phyloP scores from a whole-genome alignment of 306 rosid species.

The Vicia villosa region DNA sequence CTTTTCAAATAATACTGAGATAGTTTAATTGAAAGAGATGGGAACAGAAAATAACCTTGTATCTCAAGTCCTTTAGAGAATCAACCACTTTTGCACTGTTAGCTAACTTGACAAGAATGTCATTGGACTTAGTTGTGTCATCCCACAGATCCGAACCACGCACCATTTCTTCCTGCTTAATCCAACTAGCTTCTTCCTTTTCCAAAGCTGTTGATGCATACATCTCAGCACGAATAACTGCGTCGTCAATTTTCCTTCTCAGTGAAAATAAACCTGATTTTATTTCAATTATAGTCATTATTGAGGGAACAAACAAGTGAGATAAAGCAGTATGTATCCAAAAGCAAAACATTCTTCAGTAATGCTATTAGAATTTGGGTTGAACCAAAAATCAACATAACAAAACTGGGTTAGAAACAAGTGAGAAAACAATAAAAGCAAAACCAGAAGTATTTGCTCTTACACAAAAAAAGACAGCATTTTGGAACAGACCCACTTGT shows the following conservation, averaged over 20 bases:
- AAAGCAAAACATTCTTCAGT: too few species aligned
- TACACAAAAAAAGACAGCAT: slow-evolving; percentile 27
- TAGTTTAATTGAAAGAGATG: slow-evolving; percentile 2
- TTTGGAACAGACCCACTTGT: slow-evolving; percentile 66
- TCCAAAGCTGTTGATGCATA: slow-evolving; percentile 66
- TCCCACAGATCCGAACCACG: slow-evolving; percentile 77
- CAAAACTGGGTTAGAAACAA: background rate
- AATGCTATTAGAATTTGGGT: too few species aligned
- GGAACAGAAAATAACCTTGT: slow-evolving; percentile 56
- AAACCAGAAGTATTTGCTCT: background rate
- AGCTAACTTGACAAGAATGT: slow-evolving; percentile 74
- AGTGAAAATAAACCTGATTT: slow-evolving; percentile 70
- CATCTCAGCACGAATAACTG: slow-evolving; percentile 77
- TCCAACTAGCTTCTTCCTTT: slow-evolving; percentile 71
- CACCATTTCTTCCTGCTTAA: slow-evolving; percentile 67
- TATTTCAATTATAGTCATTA: slow-evolving; percentile 27
- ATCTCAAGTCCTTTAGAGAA: slow-evolving; percentile 73
- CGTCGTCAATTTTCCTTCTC: slow-evolving; percentile 76
- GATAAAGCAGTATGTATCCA: slow-evolving; percentile 14
- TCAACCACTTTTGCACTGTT: slow-evolving; percentile 71
- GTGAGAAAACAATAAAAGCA: background rate
- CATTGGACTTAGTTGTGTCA: slow-evolving; percentile 67
- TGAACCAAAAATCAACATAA: slow-evolving; percentile 15
- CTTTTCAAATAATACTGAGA: background rate
- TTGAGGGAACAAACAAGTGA: slow-evolving; percentile 20